Evolutionary conservation across 768 basidiomycete species (phyloP).

Genomic region (Lactarius hengduanensis): DNA sequence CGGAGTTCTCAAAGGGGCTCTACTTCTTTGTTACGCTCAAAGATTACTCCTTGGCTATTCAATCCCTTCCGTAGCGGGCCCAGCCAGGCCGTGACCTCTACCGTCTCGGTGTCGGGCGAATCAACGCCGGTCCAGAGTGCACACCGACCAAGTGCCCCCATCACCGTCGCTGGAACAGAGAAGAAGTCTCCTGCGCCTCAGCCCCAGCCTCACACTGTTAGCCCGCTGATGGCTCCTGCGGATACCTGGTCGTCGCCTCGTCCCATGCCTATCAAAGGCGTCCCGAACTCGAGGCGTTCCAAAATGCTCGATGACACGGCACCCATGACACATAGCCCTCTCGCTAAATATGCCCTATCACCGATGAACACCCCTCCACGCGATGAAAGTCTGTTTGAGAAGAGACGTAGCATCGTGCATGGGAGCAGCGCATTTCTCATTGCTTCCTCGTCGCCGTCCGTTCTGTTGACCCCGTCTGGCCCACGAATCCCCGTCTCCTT

Average conservation of each 20-base stretch:
- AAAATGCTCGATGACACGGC: slow-evolving; percentile 57
- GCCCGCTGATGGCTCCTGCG: neutral
- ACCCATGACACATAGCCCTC: slow-evolving; percentile 46
- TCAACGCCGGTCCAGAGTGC: slow-evolving; percentile 32
- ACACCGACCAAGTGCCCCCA: slow-evolving; percentile 31
- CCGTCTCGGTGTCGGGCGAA: slow-evolving; percentile 51
- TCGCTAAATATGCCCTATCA: slow-evolving; percentile 48
- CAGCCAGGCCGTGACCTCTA: slow-evolving; percentile 61
- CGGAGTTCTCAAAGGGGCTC: slow-evolving; percentile 14
- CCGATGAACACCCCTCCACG: slow-evolving; percentile 69
- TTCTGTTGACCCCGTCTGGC: slow-evolving; percentile 65
- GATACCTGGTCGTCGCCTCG: slow-evolving; percentile 39
- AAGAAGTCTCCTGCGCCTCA: slow-evolving; percentile 1
- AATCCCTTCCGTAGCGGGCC: slow-evolving; percentile 66
- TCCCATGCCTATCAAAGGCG: slow-evolving; percentile 41
- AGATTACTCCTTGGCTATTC: slow-evolving; percentile 74
- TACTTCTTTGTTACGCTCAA: slow-evolving; percentile 46
- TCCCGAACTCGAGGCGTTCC: slow-evolving; percentile 38
- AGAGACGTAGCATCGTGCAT: slow-evolving; percentile 53
- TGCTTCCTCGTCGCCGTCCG: slow-evolving; percentile 48
- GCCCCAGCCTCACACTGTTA: slow-evolving; percentile 10
- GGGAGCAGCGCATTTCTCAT: slow-evolving; percentile 35
- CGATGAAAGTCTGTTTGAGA: slow-evolving; percentile 54
- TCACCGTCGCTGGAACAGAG: slow-evolving; percentile 1
- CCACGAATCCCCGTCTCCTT: slow-evolving; percentile 57